Percentiles rank a stretch among this genome's conserved stretches.
These are phyloP conservation scores for Sarocladium oryzae DNA, from an alignment of 2,329 filamentous ascomycete genomes.

Conservation along the genomic window DNA sequence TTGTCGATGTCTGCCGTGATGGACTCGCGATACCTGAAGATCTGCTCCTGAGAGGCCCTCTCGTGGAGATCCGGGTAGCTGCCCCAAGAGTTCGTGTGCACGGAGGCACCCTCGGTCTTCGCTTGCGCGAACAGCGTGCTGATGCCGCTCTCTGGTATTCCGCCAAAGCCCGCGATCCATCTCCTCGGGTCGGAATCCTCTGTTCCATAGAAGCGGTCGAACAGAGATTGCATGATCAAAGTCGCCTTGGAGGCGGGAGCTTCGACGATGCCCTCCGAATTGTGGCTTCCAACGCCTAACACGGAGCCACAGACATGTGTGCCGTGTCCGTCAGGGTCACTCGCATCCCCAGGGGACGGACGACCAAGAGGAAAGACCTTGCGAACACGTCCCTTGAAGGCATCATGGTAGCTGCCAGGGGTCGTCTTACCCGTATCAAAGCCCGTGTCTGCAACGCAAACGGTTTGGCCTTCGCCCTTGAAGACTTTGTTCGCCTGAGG, in stretches of 20 bases:
- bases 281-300: neutral
- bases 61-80: neutral
- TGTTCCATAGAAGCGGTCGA: neutral
- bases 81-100: neutral
- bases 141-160: neutral
- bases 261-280: neutral
- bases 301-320: conserved; percentile 8
- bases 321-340: conserved; percentile 5
- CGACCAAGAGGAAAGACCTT: neutral
- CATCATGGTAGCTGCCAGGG: neutral
- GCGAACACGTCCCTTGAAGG: neutral
- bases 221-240: conserved; percentile 10
- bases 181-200: neutral
- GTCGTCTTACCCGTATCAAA: conserved; percentile 1
- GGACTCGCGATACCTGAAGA: neutral
- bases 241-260: conserved; percentile 2
- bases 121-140: neutral
- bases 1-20: neutral
- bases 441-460: conserved; percentile 7
- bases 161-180: neutral
- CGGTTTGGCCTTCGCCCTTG: conserved; percentile 6
- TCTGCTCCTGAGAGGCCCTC: neutral
- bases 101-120: neutral
- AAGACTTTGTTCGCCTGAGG: neutral
- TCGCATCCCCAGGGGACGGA: neutral